Conservation (phyloP, 192 early-diverging fungal genomes). For the Haplosporangium gracile region DNA sequence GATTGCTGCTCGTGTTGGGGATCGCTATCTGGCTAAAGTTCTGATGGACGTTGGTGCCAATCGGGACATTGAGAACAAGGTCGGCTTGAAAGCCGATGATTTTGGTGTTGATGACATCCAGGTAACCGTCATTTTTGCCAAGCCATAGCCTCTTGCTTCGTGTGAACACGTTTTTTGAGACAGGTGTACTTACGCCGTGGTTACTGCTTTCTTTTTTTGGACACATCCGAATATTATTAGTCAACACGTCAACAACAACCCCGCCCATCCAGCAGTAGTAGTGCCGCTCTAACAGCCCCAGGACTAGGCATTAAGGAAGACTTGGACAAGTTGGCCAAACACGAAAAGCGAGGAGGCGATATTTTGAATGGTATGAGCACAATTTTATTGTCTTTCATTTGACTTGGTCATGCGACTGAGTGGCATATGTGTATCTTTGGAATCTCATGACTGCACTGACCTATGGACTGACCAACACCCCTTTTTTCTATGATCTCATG, state of each 20-base stretch:
- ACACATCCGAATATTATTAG: not conserved
- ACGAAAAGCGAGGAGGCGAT: slow-evolving; percentile 44
- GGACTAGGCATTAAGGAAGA: not conserved
- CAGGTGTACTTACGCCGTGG: not conserved
- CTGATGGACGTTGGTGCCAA: slow-evolving; percentile 88
- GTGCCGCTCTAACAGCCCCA: not conserved
- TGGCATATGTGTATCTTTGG: not conserved
- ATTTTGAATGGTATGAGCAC: slow-evolving; percentile 44
- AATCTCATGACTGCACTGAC: not conserved
- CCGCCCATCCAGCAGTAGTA: not conserved
- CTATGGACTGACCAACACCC: not conserved
- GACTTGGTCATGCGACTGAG: not conserved
- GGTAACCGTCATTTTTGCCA: slow-evolving; percentile 1
- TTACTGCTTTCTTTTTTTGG: not conserved
- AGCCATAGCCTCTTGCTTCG: not conserved
- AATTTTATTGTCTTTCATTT: not conserved
- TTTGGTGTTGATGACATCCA: slow-evolving; percentile 64
- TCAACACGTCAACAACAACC: not conserved
- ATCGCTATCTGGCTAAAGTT: slow-evolving; percentile 75
- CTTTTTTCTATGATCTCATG: not conserved
- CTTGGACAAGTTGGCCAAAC: not conserved
- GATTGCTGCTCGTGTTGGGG: slow-evolving; percentile 86
- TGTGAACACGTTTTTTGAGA: not conserved
- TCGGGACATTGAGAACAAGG: slow-evolving; percentile 76
- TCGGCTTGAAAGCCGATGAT: slow-evolving; percentile 83